Evolutionary conservation across 768 basidiomycete genomes (phyloP).

Genomic region (Brasilioporus rufonigricans): DNA sequence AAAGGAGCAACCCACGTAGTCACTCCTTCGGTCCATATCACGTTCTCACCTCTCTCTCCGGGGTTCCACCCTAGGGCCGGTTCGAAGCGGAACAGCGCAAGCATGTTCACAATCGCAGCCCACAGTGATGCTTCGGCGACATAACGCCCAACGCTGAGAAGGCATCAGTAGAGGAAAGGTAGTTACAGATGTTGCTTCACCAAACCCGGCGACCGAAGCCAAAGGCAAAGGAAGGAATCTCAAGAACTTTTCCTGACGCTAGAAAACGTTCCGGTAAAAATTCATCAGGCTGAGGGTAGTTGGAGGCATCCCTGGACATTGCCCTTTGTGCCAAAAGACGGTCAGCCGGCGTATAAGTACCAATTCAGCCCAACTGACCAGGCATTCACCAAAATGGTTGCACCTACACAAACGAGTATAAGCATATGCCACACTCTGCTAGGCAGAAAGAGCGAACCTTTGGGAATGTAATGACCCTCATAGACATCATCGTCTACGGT

Average conservation of each 20-base stretch:
- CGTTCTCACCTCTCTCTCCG: constrained; percentile 1
- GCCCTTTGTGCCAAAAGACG: constrained; percentile 15
- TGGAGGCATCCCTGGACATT: constrained; percentile 32
- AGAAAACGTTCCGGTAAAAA: constrained; percentile 37
- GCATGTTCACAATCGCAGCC: constrained; percentile 7
- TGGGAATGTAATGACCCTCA: constrained; percentile 44
- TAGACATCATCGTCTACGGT: constrained; percentile 32
- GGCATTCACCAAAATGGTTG: constrained; percentile 2
- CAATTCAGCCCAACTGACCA: background rate
- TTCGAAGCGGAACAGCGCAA: constrained; percentile 9
- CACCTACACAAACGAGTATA: background rate
- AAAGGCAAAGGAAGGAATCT: constrained; percentile 7
- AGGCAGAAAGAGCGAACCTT: constrained; percentile 4
- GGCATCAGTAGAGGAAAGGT: background rate
- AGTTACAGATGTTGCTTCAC: background rate
- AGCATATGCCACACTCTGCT: background rate
- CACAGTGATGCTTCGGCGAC: constrained; percentile 38
- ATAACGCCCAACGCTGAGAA: constrained; percentile 35
- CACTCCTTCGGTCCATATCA: constrained; percentile 10
- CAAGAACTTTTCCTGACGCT: background rate
- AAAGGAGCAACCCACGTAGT: constrained; percentile 2
- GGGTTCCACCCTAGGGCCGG: background rate
- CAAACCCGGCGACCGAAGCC: constrained; percentile 41
- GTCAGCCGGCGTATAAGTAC: background rate
- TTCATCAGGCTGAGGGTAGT: constrained; percentile 32